Conservation (phyloP, 2,329 filamentous ascomycete species). For the Alternaria brassicicola region DNA sequence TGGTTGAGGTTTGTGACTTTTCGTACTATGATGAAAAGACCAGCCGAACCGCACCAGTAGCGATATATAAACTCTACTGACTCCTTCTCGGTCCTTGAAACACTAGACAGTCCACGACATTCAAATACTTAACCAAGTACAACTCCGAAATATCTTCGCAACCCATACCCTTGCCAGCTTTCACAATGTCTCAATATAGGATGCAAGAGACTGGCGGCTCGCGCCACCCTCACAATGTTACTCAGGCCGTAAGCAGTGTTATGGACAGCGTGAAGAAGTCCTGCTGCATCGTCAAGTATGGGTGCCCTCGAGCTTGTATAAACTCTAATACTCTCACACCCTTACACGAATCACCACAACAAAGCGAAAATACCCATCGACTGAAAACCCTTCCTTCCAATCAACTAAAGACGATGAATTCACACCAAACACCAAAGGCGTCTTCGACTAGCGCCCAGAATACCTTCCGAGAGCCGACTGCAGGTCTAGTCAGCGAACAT, state of each 20-base stretch:
- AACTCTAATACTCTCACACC: not conserved
- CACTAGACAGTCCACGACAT: not conserved
- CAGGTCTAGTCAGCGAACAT: not conserved
- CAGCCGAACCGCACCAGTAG: not conserved
- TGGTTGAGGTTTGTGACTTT: not conserved
- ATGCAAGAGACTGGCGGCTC: not conserved
- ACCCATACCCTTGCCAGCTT: not conserved
- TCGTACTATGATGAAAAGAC: not conserved
- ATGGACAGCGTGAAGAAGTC: not conserved
- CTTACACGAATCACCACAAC: not conserved
- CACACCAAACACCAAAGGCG: not conserved
- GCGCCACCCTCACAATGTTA: not conserved
- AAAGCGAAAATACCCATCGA: not conserved
- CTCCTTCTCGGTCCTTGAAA: not conserved
- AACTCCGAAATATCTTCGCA: not conserved
- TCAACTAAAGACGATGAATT: not conserved
- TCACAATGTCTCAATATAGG: not conserved
- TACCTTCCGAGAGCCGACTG: not conserved
- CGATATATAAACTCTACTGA: not conserved
- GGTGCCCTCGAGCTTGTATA: not conserved
- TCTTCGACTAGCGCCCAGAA: not conserved
- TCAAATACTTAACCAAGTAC: not conserved
- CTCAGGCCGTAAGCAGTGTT: not conserved
- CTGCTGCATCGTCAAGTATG: not conserved
- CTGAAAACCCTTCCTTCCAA: not conserved